phyloP scores from a whole-genome alignment of 371 early-diverging fungal genomes.

The Catenaria anguillulae region DNA sequence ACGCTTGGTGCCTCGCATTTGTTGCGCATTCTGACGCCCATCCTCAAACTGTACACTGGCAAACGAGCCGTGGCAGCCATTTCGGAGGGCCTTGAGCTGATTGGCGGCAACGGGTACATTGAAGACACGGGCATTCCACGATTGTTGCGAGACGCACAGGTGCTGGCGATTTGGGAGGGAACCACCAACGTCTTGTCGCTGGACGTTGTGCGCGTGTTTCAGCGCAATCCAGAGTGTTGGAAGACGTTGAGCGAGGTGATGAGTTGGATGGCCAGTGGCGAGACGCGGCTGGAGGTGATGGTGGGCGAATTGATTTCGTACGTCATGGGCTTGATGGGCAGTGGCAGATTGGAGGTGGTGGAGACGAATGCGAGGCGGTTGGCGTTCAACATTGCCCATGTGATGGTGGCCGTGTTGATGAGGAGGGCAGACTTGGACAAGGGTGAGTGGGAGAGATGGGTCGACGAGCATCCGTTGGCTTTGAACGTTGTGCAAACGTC shows the following conservation, averaged over 20 bases:
- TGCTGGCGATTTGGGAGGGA: conserved; percentile 57
- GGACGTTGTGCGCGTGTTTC: conserved; percentile 45
- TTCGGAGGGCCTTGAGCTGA: conserved; percentile 44
- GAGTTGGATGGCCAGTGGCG: neutral
- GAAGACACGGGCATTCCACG: conserved; percentile 48
- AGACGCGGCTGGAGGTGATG: neutral
- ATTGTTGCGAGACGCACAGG: conserved; percentile 40
- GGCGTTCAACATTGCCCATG: neutral
- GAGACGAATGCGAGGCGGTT: neutral
- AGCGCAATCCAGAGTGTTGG: neutral
- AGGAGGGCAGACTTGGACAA: neutral
- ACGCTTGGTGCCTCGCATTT: conserved; percentile 14
- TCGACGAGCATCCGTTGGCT: neutral
- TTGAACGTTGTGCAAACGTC: neutral
- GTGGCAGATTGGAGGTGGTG: neutral
- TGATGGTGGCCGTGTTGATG: neutral
- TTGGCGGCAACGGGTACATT: conserved; percentile 47
- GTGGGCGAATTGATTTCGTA: neutral
- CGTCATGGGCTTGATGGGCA: neutral
- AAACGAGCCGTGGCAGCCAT: conserved; percentile 31
- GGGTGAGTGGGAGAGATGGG: neutral
- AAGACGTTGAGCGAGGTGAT: neutral
- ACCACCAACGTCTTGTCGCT: conserved; percentile 48
- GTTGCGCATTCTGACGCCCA: conserved; percentile 46
- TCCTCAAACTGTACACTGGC: conserved; percentile 40